phyloP scores from a whole-genome alignment of 225 moss, liverwort and hornwort genomes.

The Sphagnum contortum region DNA sequence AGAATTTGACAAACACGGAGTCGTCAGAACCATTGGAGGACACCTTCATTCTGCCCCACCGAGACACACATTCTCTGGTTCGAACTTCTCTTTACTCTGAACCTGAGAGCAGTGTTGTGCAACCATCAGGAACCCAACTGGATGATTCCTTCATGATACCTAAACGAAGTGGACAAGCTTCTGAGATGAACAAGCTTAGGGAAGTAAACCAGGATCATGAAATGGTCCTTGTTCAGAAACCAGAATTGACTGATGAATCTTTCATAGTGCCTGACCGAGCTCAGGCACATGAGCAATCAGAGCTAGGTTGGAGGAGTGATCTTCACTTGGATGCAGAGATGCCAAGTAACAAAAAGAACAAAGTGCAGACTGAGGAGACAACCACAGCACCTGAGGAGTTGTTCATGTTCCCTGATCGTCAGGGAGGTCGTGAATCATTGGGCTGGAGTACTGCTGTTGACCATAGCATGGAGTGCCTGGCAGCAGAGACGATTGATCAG shows the following conservation, averaged over 20 bases:
- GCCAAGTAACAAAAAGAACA: slow-evolving; percentile 11
- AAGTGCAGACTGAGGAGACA: slow-evolving; percentile 4
- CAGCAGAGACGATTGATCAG: slow-evolving; percentile 38
- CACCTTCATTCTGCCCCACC: neutral
- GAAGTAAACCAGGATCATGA: slow-evolving; percentile 4
- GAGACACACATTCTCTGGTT: neutral
- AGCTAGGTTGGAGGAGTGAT: slow-evolving; percentile 18
- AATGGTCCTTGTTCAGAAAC: slow-evolving; percentile 1
- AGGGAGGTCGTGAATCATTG: slow-evolving; percentile 49
- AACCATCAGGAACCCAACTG: neutral
- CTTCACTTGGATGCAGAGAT: slow-evolving; percentile 43
- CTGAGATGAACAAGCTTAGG: slow-evolving; percentile 2
- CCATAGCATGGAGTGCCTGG: slow-evolving; percentile 47
- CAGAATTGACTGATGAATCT: slow-evolving; percentile 5
- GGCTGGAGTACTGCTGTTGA: slow-evolving; percentile 72
- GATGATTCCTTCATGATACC: slow-evolving; percentile 11
- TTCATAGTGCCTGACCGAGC: slow-evolving; percentile 6
- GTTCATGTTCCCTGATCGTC: slow-evolving; percentile 59
- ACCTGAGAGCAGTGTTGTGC: neutral
- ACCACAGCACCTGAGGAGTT: slow-evolving; percentile 21
- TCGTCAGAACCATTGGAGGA: neutral
- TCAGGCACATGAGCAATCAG: slow-evolving; percentile 3
- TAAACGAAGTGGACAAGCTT: neutral
- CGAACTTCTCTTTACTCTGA: neutral
- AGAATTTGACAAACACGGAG: neutral